Evolutionary conservation across 2,329 filamentous ascomycete genomes (phyloP), one percentile per base, ranked within the genome.

Genomic region (Curvularia sp.): DNA sequence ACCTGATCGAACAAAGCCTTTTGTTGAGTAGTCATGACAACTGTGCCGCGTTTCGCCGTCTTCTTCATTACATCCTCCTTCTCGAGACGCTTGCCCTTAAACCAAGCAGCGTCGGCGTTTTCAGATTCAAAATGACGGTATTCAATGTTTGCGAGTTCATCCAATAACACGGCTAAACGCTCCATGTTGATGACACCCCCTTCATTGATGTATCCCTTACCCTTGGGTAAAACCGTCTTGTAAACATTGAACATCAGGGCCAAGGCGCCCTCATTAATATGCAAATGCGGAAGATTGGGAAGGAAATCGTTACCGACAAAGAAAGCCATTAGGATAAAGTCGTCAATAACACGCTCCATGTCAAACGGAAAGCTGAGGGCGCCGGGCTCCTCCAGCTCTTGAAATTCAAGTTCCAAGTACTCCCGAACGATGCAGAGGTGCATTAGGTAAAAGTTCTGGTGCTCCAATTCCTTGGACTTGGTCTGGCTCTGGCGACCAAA

Each of bases 271-370:
- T 99, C 96, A 78, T 99, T 99, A 79, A 99, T 99, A 79, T 99
- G 95, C 65, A 99, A 81, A 73, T 96, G 92, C 5, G 96, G 96
- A 58, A 99, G 84, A 79, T 99, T 97, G 3, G 95, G 95, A 77
- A 99, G 85, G 81, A 99, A 99, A 85, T 99, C 95, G 79, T 99
- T 99, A 75, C 95, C 95, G 71, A 99, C 92, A 78, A 99, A 99
- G 82, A 99, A 99, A 48, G 93, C 94, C 93, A 99, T 97, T 61
- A 99, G 86, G 75, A 99, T 98, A 78, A 99, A 99, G 82, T 99
- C 95, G 76, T 99, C 95, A 80, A 99, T 98, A 73, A 99, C 88
- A 64, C 90, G 88, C 82, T 99, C 95, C 84, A 99, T 89, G 74
- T 99, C 91, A 74, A 96, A 99, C 49, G 87, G 82, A 70, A 97